phyloP scores from a whole-genome alignment of 345 rosid species.

The Euphorbia tirucalli region DNA sequence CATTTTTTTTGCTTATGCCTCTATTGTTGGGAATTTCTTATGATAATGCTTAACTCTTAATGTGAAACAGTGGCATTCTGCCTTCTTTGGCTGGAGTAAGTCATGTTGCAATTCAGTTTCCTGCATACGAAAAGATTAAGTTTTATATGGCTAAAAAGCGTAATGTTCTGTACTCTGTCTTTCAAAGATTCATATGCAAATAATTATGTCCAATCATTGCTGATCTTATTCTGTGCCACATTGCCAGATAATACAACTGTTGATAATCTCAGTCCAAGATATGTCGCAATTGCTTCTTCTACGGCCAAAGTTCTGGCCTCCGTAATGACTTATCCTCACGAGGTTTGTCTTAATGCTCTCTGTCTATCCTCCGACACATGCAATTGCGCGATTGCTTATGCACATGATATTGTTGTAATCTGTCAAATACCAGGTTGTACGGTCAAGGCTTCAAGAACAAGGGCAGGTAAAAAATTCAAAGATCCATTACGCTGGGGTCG shows the following conservation, averaged over 20 bases:
- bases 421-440: slow-evolving; percentile 52
- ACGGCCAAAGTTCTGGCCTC: slow-evolving; percentile 82
- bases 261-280: slow-evolving; percentile 53
- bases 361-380: not conserved
- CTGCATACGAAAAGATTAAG: slow-evolving; percentile 89
- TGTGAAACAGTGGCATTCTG: slow-evolving; percentile 75
- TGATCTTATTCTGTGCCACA: slow-evolving; percentile 27
- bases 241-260: slow-evolving; percentile 59
- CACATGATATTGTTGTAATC: not conserved
- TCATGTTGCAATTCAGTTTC: slow-evolving; percentile 97
- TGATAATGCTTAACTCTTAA: slow-evolving; percentile 12
- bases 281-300: slow-evolving; percentile 79
- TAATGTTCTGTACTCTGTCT: slow-evolving; percentile 26
- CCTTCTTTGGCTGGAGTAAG: slow-evolving; percentile 92
- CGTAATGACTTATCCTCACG: slow-evolving; percentile 83
- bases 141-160: slow-evolving; percentile 67
- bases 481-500: slow-evolving; percentile 53
- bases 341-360: slow-evolving; percentile 42
- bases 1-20: not conserved
- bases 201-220: slow-evolving; percentile 11
- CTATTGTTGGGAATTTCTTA: not conserved
- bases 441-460: slow-evolving; percentile 97
- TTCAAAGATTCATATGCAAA: not conserved
- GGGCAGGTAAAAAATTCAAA: slow-evolving; percentile 55
- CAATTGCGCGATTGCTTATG: not conserved